phyloP scores from a whole-genome alignment of 257 asterid species.

The Anisodus acutangulus region DNA sequence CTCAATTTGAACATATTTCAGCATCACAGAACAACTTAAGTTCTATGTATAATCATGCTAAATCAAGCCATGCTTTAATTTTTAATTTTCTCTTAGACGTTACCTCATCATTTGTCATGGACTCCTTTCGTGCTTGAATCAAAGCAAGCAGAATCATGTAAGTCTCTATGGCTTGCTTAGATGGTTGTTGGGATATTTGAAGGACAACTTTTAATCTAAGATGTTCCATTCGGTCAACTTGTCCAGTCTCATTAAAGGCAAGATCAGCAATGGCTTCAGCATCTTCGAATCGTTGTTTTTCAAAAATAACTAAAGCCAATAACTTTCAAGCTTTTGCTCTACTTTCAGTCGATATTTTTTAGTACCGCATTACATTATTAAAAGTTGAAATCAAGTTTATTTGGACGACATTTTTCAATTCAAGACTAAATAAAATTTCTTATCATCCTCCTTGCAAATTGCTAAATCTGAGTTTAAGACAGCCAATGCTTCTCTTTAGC shows the following conservation, averaged over 20 bases:
- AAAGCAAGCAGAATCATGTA: slow-evolving; percentile 68
- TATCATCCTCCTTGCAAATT: slow-evolving; percentile 57
- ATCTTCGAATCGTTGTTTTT: slow-evolving; percentile 69
- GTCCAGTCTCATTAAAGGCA: slow-evolving; percentile 72
- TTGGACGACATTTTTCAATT: slow-evolving; percentile 68
- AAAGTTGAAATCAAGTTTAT: slow-evolving; percentile 68
- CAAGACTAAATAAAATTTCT: slow-evolving; percentile 61
- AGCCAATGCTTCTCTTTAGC: slow-evolving; percentile 57
- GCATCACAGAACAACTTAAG: slow-evolving; percentile 71
- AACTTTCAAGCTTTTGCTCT: slow-evolving; percentile 72
- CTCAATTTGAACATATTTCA: slow-evolving; percentile 61
- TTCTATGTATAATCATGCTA: slow-evolving; percentile 71
- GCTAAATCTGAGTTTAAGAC: slow-evolving; percentile 47
- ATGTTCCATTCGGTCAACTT: slow-evolving; percentile 69
- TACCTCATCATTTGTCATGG: slow-evolving; percentile 39
- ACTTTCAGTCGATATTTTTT: slow-evolving; percentile 57
- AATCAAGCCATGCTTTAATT: slow-evolving; percentile 83
- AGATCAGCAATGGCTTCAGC: slow-evolving; percentile 77
- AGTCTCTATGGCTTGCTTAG: slow-evolving; percentile 84
- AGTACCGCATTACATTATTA: slow-evolving; percentile 56
- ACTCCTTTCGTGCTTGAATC: slow-evolving; percentile 59
- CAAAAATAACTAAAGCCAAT: slow-evolving; percentile 74
- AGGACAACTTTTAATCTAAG: slow-evolving; percentile 75
- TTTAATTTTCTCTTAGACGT: slow-evolving; percentile 50
- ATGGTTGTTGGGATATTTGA: slow-evolving; percentile 69